Base-by-base conservation (phyloP, 1,284 basidiomycete species). In the Mycosarcoma mackinlayi region DNA sequence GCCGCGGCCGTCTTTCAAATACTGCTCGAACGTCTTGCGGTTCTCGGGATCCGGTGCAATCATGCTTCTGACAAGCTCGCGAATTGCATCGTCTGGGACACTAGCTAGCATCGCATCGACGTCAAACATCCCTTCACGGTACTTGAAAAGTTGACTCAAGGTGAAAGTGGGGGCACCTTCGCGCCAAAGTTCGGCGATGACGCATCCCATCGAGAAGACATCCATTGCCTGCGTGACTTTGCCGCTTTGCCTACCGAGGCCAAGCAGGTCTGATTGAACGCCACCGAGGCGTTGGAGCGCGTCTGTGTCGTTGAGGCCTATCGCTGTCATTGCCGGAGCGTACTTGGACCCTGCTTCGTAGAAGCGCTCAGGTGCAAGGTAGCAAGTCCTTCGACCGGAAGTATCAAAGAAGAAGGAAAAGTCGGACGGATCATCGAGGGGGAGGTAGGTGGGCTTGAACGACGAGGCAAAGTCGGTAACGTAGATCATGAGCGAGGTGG, bases 381-480 rank as follows among this genome's bases (percentile, higher is more conserved):
- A 98, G 83, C 95, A 99, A 3, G 92, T 95, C 6, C 96, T 87
- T 9, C 92, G 86, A 0, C 92, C 93, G 9, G 92, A 94, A 2
- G 93, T 95, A 83, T 98, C 96, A 83, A 95, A 98, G 87, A 91
- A 98, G 86, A 94, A 96, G 5, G 93, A 94, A 83, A 98, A 99
- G 84, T 97, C 94, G 5, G 94, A 90, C 0, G 96, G 96, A 79
- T 98, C 95, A 79, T 99, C 93, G 35, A 98, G 88, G 0, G 96
- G 96, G 7, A 99, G 88, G 79, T 89, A 93, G 0, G 93, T 94
- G 0, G 94, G 96, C 83, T 99, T 99, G 87, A 93, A 95, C 21
- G 85, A 80, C 0, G 93, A 91, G 0, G 95, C 92, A 83, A 98
- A 98, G 85, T 98, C 96, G 45, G 94, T 93, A 39, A 99, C 86